phyloP scores from a whole-genome alignment of 257 asterid genomes.

The Solanum neorickii region DNA sequence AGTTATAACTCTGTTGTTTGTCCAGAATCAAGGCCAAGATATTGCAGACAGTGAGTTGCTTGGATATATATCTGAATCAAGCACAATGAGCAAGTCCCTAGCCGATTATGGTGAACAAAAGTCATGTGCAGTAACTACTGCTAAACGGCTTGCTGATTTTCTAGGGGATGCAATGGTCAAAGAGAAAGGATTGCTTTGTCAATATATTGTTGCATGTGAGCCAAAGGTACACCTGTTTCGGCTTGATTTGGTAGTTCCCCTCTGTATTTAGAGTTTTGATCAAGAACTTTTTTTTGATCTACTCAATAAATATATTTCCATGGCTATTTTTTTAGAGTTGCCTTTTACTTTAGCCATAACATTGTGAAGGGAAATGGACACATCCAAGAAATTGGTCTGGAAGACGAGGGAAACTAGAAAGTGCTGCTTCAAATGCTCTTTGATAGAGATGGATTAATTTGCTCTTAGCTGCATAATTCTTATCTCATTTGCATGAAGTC shows the following conservation, averaged over 20 bases:
- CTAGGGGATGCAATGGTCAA: constrained; percentile 96
- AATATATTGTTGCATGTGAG: constrained; percentile 93
- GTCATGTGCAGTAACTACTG: constrained; percentile 97
- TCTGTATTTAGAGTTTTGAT: neutral
- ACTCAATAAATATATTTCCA: neutral
- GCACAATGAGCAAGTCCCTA: constrained; percentile 98
- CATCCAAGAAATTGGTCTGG: neutral
- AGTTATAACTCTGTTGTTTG: constrained; percentile 10
- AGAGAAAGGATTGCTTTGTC: constrained; percentile 95
- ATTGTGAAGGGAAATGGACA: neutral
- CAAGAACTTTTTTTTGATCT: neutral
- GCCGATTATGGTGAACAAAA: constrained; percentile 93
- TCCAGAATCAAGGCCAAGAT: constrained; percentile 90
- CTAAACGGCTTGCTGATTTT: constrained; percentile 93
- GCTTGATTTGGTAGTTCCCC: neutral
- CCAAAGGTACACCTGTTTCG: constrained; percentile 56
- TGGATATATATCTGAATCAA: constrained; percentile 91
- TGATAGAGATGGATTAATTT: neutral
- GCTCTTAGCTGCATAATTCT: neutral
- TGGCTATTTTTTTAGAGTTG: neutral
- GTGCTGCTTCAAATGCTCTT: neutral
- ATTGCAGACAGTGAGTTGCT: constrained; percentile 89
- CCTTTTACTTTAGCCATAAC: neutral
- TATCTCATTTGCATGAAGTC: neutral
- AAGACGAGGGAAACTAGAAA: neutral